Percentiles rank a stretch among this genome's conserved stretches.
These are phyloP conservation scores for Pseudopithomyces maydicus DNA, from an alignment of 2,329 filamentous ascomycete genomes.

Conservation along the genomic window DNA sequence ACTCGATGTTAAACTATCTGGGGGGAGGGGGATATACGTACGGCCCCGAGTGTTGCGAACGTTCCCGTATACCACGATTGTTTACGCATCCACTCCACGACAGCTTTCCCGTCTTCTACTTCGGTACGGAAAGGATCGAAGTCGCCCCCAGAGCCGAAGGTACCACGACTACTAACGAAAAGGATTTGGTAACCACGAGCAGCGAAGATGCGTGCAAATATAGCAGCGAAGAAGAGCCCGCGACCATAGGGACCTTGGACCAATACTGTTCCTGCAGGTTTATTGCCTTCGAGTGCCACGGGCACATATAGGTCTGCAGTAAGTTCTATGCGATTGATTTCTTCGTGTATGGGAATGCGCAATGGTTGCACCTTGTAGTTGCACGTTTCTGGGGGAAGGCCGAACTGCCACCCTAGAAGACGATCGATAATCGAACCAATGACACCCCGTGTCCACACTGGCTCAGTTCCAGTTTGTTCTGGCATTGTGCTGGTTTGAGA, in stretches of 20 bases:
- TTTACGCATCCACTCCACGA: slow-evolving; percentile 19
- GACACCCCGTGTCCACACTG: background rate
- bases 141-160: slow-evolving; percentile 15
- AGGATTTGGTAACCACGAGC: slow-evolving; percentile 17
- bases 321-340: slow-evolving; percentile 6
- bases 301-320: slow-evolving; percentile 12
- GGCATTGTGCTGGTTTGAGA: background rate
- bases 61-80: background rate
- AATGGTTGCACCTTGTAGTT: slow-evolving; percentile 5
- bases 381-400: slow-evolving; percentile 17
- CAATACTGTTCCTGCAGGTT: slow-evolving; percentile 14
- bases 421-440: slow-evolving; percentile 6
- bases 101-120: slow-evolving; percentile 14
- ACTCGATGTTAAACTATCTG: too few species aligned
- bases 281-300: slow-evolving; percentile 1
- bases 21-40: too few species aligned
- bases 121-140: slow-evolving; percentile 17
- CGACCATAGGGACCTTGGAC: slow-evolving; percentile 16
- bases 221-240: slow-evolving; percentile 1
- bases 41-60: background rate
- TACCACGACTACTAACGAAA: slow-evolving; percentile 18
- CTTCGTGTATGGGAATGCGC: slow-evolving; percentile 14
- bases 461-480: background rate
- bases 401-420: background rate
- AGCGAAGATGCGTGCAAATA: slow-evolving; percentile 5